Evolutionary conservation across 2,329 filamentous ascomycete genomes (phyloP).

Genomic region (Diaporthe destruens): DNA sequence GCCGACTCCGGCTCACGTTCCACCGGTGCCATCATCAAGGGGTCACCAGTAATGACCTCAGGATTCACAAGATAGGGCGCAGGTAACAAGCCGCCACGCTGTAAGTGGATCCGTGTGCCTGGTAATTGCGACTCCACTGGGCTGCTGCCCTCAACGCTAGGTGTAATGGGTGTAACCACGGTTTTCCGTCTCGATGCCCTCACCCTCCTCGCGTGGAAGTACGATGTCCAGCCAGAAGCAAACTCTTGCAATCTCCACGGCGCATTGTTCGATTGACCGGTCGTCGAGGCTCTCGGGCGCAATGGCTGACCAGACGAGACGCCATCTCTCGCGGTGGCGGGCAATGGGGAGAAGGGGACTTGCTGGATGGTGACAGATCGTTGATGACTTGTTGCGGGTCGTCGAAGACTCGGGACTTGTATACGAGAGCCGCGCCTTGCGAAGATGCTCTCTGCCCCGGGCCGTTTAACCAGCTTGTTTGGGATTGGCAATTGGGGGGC

Average conservation of each 20-base stretch:
- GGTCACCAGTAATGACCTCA: slow-evolving; percentile 44
- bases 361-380: slow-evolving; percentile 78
- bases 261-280: slow-evolving; percentile 37
- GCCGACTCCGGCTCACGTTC: slow-evolving; percentile 35
- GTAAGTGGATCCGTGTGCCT: slow-evolving; percentile 48
- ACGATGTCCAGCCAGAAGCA: slow-evolving; percentile 64
- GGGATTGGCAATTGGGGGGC: slow-evolving; percentile 64
- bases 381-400: slow-evolving; percentile 85
- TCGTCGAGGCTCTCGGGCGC: slow-evolving; percentile 43
- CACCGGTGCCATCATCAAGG: slow-evolving; percentile 33
- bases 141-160: slow-evolving; percentile 49
- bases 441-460: slow-evolving; percentile 48
- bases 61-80: slow-evolving; percentile 55
- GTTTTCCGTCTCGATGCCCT: slow-evolving; percentile 47
- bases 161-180: slow-evolving; percentile 21
- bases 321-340: slow-evolving; percentile 44
- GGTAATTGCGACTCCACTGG: slow-evolving; percentile 51
- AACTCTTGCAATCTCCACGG: slow-evolving; percentile 43
- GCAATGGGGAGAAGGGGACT: slow-evolving; percentile 46
- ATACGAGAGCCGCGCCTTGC: slow-evolving; percentile 66
- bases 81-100: slow-evolving; percentile 43
- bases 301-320: slow-evolving; percentile 53
- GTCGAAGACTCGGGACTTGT: slow-evolving; percentile 74
- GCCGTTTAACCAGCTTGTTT: slow-evolving; percentile 84
- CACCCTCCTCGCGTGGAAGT: slow-evolving; percentile 63